phyloP scores from a whole-genome alignment of 2,329 filamentous ascomycete species.

The Cladosporium velox region DNA sequence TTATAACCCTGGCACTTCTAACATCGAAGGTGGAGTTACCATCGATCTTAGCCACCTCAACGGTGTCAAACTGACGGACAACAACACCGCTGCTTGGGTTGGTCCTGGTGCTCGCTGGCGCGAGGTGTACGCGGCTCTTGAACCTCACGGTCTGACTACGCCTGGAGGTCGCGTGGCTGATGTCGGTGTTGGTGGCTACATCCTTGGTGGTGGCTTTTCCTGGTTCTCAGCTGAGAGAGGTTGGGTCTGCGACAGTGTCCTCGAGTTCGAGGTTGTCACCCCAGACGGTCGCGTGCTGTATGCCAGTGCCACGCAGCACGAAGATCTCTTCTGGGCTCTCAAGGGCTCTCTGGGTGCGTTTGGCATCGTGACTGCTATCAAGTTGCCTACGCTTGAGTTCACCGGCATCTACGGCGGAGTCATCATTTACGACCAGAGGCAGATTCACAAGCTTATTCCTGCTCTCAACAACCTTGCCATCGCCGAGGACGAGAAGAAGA shows the following conservation, averaged over 20 bases:
- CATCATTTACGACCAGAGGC: constrained; percentile 22
- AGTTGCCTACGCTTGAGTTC: constrained; percentile 26
- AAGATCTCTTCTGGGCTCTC: constrained; percentile 34
- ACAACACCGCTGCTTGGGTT: constrained; percentile 35
- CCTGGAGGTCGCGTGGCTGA: constrained; percentile 48
- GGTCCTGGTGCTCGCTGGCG: constrained; percentile 50
- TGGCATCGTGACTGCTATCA: constrained; percentile 34
- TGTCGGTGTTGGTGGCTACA: constrained; percentile 50
- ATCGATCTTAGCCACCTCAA: constrained; percentile 31
- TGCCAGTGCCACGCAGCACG: constrained; percentile 24
- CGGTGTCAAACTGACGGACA: constrained; percentile 23
- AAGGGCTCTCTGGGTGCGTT: constrained; percentile 30
- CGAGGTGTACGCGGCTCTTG: constrained; percentile 45
- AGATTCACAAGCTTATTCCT: constrained; percentile 23
- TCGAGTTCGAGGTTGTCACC: constrained; percentile 31
- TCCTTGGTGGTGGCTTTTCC: constrained; percentile 51
- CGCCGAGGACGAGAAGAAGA: constrained; percentile 20
- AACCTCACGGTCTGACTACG: constrained; percentile 44
- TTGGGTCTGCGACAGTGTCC: constrained; percentile 47
- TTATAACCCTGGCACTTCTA: constrained; percentile 29
- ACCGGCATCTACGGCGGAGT: constrained; percentile 33
- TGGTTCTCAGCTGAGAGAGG: constrained; percentile 51
- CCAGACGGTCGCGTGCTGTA: constrained; percentile 28
- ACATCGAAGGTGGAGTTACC: constrained; percentile 31
- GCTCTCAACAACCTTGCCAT: constrained; percentile 21